These are phyloP conservation scores for Stemphylium beticola DNA, from an alignment of 2,329 filamentous ascomycete genomes.

Conservation along the genomic window DNA sequence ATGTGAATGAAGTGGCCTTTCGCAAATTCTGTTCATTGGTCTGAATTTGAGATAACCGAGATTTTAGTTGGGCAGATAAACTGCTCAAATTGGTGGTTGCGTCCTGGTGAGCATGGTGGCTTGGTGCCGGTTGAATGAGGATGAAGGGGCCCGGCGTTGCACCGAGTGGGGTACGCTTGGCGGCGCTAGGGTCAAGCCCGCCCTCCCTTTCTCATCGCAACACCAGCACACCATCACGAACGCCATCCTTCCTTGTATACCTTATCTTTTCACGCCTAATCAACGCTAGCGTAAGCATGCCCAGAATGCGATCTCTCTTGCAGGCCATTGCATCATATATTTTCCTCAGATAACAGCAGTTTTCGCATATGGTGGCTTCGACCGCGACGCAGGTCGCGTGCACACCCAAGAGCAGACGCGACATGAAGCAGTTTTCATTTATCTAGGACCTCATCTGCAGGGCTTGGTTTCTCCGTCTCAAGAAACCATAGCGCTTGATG, in stretches of 20 bases:
- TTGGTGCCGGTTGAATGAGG: not conserved
- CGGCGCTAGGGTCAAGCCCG: not conserved
- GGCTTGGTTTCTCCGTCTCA: not conserved
- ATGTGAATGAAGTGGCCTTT: too few relatives aligned
- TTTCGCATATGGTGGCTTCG: not conserved
- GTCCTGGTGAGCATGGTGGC: not conserved
- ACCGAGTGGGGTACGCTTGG: constrained; percentile 5
- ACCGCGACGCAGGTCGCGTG: not conserved
- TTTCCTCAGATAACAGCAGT: not conserved
- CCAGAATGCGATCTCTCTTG: not conserved
- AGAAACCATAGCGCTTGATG: constrained; percentile 15
- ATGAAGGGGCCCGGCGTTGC: not conserved
- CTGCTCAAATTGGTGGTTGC: not conserved
- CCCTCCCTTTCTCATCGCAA: not conserved
- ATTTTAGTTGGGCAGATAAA: not conserved
- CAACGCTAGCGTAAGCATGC: not conserved
- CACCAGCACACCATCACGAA: not conserved
- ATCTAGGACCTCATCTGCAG: not conserved
- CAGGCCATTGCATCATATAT: not conserved
- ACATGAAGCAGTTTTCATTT: not conserved
- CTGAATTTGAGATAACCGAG: too few relatives aligned
- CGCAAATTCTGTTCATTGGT: too few relatives aligned
- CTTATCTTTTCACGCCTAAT: not conserved
- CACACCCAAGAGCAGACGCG: not conserved
- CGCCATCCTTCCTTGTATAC: not conserved